A percentile compares a stretch with the other conserved stretches of the same genome.
Evolutionary conservation across 2,329 filamentous ascomycete genomes (phyloP).

Genomic region (Verticillium albo-atrum): DNA sequence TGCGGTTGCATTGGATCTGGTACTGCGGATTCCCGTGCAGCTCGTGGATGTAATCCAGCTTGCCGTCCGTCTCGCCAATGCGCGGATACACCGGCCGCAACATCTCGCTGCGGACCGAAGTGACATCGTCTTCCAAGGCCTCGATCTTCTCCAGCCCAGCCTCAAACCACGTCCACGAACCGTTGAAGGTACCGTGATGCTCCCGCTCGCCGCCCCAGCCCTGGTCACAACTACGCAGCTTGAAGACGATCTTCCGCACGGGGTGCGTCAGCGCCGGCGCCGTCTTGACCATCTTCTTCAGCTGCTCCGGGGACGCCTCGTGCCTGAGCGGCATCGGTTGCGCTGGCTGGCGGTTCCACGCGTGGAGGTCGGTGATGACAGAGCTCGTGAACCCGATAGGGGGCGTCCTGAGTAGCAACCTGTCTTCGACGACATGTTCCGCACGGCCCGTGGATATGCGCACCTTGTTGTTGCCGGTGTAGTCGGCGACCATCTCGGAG

Average conservation of each 20-base stretch:
- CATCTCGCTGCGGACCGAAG: slow-evolving; percentile 23
- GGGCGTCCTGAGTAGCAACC: slow-evolving; percentile 32
- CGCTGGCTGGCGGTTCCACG: background rate
- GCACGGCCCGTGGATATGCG: slow-evolving; percentile 16
- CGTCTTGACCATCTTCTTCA: slow-evolving; percentile 23
- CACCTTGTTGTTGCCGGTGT: slow-evolving; percentile 9
- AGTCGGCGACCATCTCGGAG: slow-evolving; percentile 29
- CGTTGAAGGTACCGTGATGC: slow-evolving; percentile 33
- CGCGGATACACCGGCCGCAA: slow-evolving; percentile 32
- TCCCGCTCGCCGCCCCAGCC: slow-evolving; percentile 41
- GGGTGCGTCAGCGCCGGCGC: slow-evolving; percentile 34
- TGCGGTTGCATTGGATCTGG: slow-evolving; percentile 44
- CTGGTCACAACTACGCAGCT: slow-evolving; percentile 52
- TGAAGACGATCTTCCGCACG: slow-evolving; percentile 59
- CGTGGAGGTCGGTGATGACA: background rate
- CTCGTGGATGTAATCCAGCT: slow-evolving; percentile 29
- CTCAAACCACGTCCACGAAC: slow-evolving; percentile 61
- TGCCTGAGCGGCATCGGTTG: slow-evolving; percentile 2
- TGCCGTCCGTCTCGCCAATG: slow-evolving; percentile 10
- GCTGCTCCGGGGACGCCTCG: slow-evolving; percentile 17
- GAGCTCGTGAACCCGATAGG: slow-evolving; percentile 30
- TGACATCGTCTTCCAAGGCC: slow-evolving; percentile 10
- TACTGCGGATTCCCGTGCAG: slow-evolving; percentile 28
- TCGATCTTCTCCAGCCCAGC: slow-evolving; percentile 55
- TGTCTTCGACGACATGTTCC: slow-evolving; percentile 17